Evolutionary conservation across 2,329 filamentous ascomycete genomes (phyloP).

Genomic region (Phoma sp.): DNA sequence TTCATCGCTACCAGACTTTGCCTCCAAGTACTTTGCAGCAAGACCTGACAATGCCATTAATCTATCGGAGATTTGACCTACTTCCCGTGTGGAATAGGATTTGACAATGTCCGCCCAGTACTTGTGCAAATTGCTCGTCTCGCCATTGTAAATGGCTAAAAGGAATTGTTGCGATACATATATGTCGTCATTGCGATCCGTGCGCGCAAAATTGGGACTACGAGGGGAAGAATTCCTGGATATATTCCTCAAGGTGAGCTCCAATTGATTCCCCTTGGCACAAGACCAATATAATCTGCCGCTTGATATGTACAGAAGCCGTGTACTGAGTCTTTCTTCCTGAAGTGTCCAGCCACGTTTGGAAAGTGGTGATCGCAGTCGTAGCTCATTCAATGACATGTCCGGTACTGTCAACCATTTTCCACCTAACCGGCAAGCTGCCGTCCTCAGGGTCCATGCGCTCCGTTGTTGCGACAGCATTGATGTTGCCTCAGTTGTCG

Average conservation of each 20-base stretch:
- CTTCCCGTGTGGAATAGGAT: neutral
- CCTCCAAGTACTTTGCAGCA: neutral
- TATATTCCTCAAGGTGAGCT: too few relatives aligned
- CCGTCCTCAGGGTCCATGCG: neutral
- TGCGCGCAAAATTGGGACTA: too few relatives aligned
- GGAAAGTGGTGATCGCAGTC: neutral
- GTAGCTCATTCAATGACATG: slow-evolving; percentile 1
- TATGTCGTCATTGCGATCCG: neutral
- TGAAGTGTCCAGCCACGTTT: neutral
- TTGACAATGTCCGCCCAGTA: neutral
- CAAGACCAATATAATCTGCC: neutral
- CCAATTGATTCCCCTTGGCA: neutral
- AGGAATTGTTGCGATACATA: neutral
- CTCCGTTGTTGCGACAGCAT: neutral
- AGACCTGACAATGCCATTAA: neutral
- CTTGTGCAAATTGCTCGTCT: neutral
- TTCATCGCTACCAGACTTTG: neutral
- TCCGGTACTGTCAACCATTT: neutral
- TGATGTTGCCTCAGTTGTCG: neutral
- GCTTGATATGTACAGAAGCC: neutral
- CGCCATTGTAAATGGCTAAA: neutral
- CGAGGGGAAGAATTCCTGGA: too few relatives aligned
- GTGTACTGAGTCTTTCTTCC: neutral
- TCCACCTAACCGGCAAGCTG: neutral
- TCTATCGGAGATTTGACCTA: neutral